Evolutionary conservation across 1,284 basidiomycete genomes (phyloP).

Genomic region (Sanghuangporus weigelae): DNA sequence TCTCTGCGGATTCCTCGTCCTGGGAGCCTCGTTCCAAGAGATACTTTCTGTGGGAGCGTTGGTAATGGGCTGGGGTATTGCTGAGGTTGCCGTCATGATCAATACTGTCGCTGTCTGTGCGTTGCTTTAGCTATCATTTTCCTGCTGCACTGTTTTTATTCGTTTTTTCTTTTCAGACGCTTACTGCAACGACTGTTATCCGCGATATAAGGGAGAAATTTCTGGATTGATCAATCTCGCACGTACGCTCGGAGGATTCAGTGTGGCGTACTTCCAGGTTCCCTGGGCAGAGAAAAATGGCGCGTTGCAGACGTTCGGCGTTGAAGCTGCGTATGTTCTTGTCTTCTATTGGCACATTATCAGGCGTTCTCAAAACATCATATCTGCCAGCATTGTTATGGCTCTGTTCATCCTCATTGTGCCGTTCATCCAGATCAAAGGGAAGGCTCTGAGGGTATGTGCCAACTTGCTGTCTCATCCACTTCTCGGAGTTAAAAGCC

Average conservation of each 20-base stretch:
- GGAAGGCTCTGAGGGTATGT: slow-evolving; percentile 39
- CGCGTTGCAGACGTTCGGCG: slow-evolving; percentile 52
- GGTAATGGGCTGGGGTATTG: slow-evolving; percentile 65
- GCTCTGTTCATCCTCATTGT: slow-evolving; percentile 49
- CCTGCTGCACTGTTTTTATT: neutral
- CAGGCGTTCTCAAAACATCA: neutral
- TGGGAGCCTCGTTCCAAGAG: slow-evolving; percentile 55
- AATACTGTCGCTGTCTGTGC: slow-evolving; percentile 59
- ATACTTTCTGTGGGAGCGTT: slow-evolving; percentile 50
- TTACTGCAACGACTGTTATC: slow-evolving; percentile 47
- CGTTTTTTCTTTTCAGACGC: slow-evolving; percentile 21
- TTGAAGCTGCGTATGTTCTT: slow-evolving; percentile 46
- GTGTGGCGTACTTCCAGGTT: slow-evolving; percentile 60
- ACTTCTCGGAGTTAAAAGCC: neutral
- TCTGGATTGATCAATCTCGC: slow-evolving; percentile 55
- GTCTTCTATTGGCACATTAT: neutral
- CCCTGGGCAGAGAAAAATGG: slow-evolving; percentile 52
- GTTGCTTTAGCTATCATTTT: slow-evolving; percentile 21
- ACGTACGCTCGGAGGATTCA: slow-evolving; percentile 55
- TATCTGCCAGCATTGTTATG: slow-evolving; percentile 36
- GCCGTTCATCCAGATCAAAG: slow-evolving; percentile 45
- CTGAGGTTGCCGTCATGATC: slow-evolving; percentile 56
- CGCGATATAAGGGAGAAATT: slow-evolving; percentile 51
- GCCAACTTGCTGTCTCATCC: neutral
- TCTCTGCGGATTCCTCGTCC: slow-evolving; percentile 56